phyloP scores from a whole-genome alignment of 2,329 filamentous ascomycete species.

The Diaporthe citriasiana region DNA sequence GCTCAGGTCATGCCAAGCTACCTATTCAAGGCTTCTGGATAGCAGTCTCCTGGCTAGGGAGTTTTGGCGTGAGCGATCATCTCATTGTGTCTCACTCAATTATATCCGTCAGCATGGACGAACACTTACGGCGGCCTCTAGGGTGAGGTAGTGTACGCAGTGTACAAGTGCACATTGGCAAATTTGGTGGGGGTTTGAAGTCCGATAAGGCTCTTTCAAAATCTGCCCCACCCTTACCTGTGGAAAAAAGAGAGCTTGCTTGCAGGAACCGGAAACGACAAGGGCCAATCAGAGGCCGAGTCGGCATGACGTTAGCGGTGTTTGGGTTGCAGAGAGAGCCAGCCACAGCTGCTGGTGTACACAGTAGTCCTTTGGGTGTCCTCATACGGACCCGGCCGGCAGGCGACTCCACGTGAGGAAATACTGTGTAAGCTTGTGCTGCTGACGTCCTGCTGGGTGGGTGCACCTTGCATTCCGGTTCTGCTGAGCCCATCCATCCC shows the following conservation, averaged over 20 bases:
- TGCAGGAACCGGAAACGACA: slow-evolving; percentile 6
- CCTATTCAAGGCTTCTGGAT: background rate
- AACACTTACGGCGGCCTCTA: background rate
- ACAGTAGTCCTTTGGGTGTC: background rate
- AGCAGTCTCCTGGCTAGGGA: too few relatives aligned
- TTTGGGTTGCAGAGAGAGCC: slow-evolving; percentile 5
- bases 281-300: slow-evolving; percentile 1
- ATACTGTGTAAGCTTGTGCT: background rate
- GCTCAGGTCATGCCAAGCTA: background rate
- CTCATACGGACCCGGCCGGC: slow-evolving; percentile 9
- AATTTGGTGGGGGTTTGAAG: slow-evolving; percentile 23
- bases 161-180: background rate
- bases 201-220: slow-evolving; percentile 31
- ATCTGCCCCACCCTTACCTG: slow-evolving; percentile 24
- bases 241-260: slow-evolving; percentile 3
- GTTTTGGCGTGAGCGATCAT: background rate
- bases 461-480: background rate
- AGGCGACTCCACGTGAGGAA: slow-evolving; percentile 24
- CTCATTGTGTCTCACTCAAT: background rate
- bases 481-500: too few relatives aligned
- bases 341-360: slow-evolving; percentile 1
- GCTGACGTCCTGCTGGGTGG: slow-evolving; percentile 10
- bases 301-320: background rate
- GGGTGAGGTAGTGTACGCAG: background rate
- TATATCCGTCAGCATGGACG: background rate